Evolutionary conservation across 345 rosid species (phyloP), one percentile per base, ranked within the genome.

Genomic region (Populus alba): DNA sequence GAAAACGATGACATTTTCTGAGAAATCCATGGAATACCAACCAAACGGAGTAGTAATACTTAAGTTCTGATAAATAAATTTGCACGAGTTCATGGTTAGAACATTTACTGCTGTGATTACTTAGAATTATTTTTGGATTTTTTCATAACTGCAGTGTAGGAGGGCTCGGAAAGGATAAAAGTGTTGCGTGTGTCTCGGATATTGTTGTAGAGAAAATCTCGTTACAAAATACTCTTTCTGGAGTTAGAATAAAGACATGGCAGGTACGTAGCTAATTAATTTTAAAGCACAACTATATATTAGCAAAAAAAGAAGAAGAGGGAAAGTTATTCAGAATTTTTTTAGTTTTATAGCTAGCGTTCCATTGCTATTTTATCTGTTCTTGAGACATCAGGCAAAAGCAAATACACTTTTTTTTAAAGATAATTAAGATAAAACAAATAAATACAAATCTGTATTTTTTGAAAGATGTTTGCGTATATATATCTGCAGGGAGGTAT

Each of bases 201-300:
- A 85, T 92, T 67, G 72, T 87, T 59, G 92, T 90, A 3, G 97
- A 92, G 78, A 82, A 87, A 43, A 77, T 88, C 82, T 85, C 88
- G 31, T 67, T 91, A 1, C 83, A 85, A 66, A 87, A 83, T 80
- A 90, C 98, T 20, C 85, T 88, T 3, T 74, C 91, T 25, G 97
- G 97, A 75, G 97, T 89, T 61, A 86, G 98, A 81, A 91, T 95
- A 70, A 92, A 95, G 88, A 91, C 97, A 57, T 95, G 98, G 97
- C 98, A 91, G 95, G 97, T 94, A 80, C 9, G 15, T 35, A 22
- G 22, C 35, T 25, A 15, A 70, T 45, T 23, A 22, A 6, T 20
- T 7, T 55, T 2, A 20, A 22, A 55, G 25, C 61, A 22, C 10
- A 20, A 8, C 20, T 20, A 20, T 7, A 7, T 2, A 8, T 7